phyloP scores from a whole-genome alignment of 2,329 filamentous ascomycete species.

The Calonectria henricotiae region DNA sequence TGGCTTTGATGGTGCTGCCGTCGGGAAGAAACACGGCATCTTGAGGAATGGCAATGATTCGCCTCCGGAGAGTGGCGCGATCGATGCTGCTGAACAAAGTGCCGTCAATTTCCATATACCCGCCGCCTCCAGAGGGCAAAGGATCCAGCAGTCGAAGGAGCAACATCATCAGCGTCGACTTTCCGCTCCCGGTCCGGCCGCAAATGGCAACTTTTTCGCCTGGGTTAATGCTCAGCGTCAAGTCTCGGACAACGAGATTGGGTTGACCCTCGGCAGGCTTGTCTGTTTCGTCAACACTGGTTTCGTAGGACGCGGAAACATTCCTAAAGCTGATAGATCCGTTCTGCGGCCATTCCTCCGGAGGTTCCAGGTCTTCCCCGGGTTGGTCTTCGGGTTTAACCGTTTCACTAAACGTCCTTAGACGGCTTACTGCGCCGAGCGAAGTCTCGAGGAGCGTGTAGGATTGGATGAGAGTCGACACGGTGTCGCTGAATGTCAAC shows the following conservation, averaged over 20 bases:
- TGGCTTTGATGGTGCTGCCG: slow-evolving; percentile 59
- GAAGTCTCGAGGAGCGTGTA: slow-evolving; percentile 51
- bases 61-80: slow-evolving; percentile 62
- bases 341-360: slow-evolving; percentile 54
- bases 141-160: slow-evolving; percentile 63
- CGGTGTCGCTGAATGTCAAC: slow-evolving; percentile 56
- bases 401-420: slow-evolving; percentile 50
- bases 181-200: slow-evolving; percentile 62
- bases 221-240: slow-evolving; percentile 53
- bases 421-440: slow-evolving; percentile 43
- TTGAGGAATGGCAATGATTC: slow-evolving; percentile 69
- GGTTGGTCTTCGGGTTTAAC: slow-evolving; percentile 48
- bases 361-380: slow-evolving; percentile 43
- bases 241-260: slow-evolving; percentile 49
- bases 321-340: slow-evolving; percentile 54
- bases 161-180: slow-evolving; percentile 62
- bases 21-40: slow-evolving; percentile 69
- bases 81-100: slow-evolving; percentile 59
- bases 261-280: background rate
- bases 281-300: slow-evolving; percentile 20
- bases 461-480: slow-evolving; percentile 49
- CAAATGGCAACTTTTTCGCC: slow-evolving; percentile 59
- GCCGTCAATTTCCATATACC: slow-evolving; percentile 63
- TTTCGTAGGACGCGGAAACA: slow-evolving; percentile 57
- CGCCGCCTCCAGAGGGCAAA: slow-evolving; percentile 38